A percentile compares a stretch with the other conserved stretches of the same genome.
phyloP scores from a whole-genome alignment of 1,139 yeast genomes.

The Wickerhamomyces sp. region DNA sequence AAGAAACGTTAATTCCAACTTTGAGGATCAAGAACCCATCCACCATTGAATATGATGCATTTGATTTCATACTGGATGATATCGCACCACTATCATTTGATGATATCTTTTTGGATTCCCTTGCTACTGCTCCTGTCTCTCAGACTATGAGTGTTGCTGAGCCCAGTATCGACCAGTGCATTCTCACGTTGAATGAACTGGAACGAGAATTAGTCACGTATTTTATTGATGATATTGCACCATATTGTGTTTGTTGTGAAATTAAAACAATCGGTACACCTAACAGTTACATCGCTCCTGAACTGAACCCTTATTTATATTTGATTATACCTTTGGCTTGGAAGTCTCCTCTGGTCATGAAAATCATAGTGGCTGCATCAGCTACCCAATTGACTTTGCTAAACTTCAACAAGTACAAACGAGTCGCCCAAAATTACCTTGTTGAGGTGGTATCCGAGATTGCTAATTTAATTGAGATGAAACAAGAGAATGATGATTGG shows the following conservation, averaged over 20 bases:
- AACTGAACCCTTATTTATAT: constrained; percentile 32
- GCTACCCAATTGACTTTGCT: constrained; percentile 31
- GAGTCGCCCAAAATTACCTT: constrained; percentile 26
- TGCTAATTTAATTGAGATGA: constrained; percentile 27
- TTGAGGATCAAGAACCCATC: not conserved
- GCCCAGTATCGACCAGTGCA: constrained; percentile 9
- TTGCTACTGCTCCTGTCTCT: constrained; percentile 17
- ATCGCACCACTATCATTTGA: constrained; percentile 14
- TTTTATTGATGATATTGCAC: constrained; percentile 31
- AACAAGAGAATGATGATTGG: constrained; percentile 27
- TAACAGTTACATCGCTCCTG: constrained; percentile 21
- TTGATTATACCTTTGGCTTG: constrained; percentile 33
- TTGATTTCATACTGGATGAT: constrained; percentile 14
- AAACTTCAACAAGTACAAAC: constrained; percentile 26
- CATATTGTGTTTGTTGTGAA: constrained; percentile 32
- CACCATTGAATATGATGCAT: constrained; percentile 11
- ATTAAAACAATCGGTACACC: constrained; percentile 3
- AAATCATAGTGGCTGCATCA: constrained; percentile 32
- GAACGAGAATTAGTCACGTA: constrained; percentile 28
- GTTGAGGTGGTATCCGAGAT: constrained; percentile 27
- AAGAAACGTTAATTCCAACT: no score
- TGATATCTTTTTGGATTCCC: constrained; percentile 21
- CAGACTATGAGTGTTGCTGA: constrained; percentile 10
- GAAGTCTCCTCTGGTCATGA: constrained; percentile 28
- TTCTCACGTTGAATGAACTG: constrained; percentile 8